These are phyloP conservation scores for Sphagnurus paluster DNA, from an alignment of 1,284 basidiomycete species.

Conservation along the genomic window DNA sequence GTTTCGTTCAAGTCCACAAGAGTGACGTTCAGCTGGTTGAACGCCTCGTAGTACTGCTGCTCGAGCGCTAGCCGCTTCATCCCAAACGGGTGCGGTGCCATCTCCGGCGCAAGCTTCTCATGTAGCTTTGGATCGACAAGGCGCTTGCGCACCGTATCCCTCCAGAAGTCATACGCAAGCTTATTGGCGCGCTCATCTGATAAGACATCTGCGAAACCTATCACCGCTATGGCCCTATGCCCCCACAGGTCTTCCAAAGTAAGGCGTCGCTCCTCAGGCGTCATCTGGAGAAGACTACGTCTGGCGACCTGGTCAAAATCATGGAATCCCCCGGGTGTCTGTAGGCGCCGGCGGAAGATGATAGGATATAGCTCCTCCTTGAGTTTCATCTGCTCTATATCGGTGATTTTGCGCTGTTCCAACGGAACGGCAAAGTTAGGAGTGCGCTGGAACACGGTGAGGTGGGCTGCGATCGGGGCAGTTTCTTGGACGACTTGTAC, in stretches of 20 bases:
- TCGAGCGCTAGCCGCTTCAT: slow-evolving; percentile 25
- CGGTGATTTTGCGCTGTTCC: slow-evolving; percentile 19
- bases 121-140: slow-evolving; percentile 22
- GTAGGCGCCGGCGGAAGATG: slow-evolving; percentile 19
- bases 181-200: slow-evolving; percentile 21
- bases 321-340: slow-evolving; percentile 25
- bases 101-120: slow-evolving; percentile 25
- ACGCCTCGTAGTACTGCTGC: slow-evolving; percentile 25
- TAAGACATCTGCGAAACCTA: slow-evolving; percentile 19
- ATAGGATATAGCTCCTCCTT: slow-evolving; percentile 22
- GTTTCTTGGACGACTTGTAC: slow-evolving; percentile 28
- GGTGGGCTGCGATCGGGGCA: slow-evolving; percentile 21
- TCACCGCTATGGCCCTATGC: slow-evolving; percentile 24
- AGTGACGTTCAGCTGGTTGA: slow-evolving; percentile 25
- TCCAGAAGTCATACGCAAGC: slow-evolving; percentile 26
- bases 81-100: slow-evolving; percentile 26
- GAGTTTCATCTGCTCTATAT: slow-evolving; percentile 15
- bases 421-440: slow-evolving; percentile 26
- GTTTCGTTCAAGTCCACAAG: slow-evolving; percentile 26
- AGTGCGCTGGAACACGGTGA: slow-evolving; percentile 32
- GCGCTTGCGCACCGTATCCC: slow-evolving; percentile 23
- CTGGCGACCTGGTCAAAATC: too few relatives aligned
- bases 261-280: slow-evolving; percentile 22
- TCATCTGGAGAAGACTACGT: too few relatives aligned
- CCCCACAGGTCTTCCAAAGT: slow-evolving; percentile 23